Base-by-base conservation (phyloP, 2,329 filamentous ascomycete species). In the Setomelanomma holmii region DNA sequence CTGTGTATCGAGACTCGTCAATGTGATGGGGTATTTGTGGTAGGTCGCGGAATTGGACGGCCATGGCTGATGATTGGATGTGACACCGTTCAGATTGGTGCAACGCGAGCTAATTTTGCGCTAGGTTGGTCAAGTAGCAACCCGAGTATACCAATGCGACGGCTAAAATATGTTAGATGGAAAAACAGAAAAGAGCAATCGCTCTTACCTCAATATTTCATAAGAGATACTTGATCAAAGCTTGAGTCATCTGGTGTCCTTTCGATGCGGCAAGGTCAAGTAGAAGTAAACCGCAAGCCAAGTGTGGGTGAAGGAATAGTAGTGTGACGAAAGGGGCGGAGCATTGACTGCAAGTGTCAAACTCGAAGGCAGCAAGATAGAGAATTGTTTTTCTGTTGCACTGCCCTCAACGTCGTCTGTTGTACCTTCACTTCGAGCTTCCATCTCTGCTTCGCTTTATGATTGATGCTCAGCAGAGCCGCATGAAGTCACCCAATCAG, bases 401-500 rank as follows among this genome's bases (percentile, higher is more conserved):
- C 67, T 62, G 69, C 69, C 67, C 57, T 46, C 55, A 55, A 49
- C 43, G 59, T 50, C 56, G 58, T 58, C 53, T 58, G 44, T 54
- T 60, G 60, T 56, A 55, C 49, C 54, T 58, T 53, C 53, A 51
- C 21, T 52, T 58, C 44, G 54, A 56, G 45, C 55, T 55, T 52
- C 38, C 61, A 63, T 63, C 49, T 58, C 53, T 42, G 10, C 55
- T 50, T 20, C 64, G 55, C 63, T 73, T 72, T 73, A 74, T 71
- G 67, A 53, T 61, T 33, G 48, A 49, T 46, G 50, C 16, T 21
- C 22, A 36, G 63, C 71, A 74, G 71, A 74, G 71, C 71, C 71
- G 67, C 71, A 74, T 71, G 70, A 74, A 69, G 17, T 42, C 46
- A 45, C 51, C 53, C 48, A 56, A 63, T 62, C 27, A 58, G 44